These are phyloP conservation scores for Acanthamoeba healyi DNA, from an alignment of 208 protist genomes.

Conservation along the genomic window DNA sequence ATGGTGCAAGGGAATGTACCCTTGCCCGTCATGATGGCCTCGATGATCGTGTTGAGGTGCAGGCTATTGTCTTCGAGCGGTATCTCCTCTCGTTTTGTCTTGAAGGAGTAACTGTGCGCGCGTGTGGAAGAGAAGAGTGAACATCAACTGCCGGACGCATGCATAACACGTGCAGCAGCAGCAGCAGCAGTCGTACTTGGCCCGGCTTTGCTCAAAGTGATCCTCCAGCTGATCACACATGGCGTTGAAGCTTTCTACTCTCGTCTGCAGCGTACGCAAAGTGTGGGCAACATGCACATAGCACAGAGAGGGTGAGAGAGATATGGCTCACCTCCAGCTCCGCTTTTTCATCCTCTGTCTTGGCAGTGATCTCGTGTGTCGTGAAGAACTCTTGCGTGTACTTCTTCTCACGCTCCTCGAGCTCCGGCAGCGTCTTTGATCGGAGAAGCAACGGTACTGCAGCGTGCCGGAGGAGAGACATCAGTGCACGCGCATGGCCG, in stretches of 20 bases:
- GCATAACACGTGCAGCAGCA: neutral
- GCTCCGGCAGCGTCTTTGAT: conserved; percentile 58
- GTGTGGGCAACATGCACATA: neutral
- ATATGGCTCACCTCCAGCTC: neutral
- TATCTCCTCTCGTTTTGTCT: conserved; percentile 24
- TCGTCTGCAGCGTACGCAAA: neutral
- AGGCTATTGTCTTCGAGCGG: conserved; percentile 23
- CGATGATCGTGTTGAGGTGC: conserved; percentile 54
- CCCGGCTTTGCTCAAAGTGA: neutral
- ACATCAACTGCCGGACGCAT: neutral
- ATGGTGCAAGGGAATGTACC: no score
- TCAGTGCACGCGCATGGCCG: neutral
- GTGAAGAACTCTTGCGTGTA: conserved; percentile 49
- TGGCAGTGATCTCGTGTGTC: neutral
- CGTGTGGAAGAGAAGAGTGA: neutral
- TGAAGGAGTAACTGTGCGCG: conserved; percentile 35
- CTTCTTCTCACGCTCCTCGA: conserved; percentile 64
- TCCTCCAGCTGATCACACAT: conserved; percentile 49
- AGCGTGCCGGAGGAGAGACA: neutral
- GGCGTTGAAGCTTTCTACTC: conserved; percentile 25
- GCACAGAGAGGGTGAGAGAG: neutral
- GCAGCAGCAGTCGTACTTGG: neutral
- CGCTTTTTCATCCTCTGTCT: neutral
- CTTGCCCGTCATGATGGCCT: conserved; percentile 57
- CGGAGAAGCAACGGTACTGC: conserved; percentile 41